Base-by-base conservation (phyloP, 352 stramenopile genomes). In the Phytophthora sp. region DNA sequence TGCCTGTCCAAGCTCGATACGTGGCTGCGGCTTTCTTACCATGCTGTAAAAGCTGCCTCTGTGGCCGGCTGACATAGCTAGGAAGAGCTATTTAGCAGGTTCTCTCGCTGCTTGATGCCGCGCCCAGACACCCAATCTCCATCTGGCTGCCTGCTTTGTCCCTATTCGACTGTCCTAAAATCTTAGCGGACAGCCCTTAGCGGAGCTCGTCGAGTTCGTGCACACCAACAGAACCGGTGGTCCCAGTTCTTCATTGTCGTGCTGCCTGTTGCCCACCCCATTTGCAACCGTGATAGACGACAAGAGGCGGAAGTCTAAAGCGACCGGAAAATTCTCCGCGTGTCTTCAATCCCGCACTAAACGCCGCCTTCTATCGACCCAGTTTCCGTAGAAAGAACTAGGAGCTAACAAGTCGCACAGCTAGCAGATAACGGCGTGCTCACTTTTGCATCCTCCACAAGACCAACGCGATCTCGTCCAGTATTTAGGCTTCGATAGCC, bases 131-230 rank as follows among this genome's bases (percentile, higher is more conserved):
- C 45, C 24, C n/a, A n/a, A 35, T 27, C 26, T 44, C 50, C 59
- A 68, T 56, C 50, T 62, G 58, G n/a, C 11, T n/a, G 49, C 21
- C n/a, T 21, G 15, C 12, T 9, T 7, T 29, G 21, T 20, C 57
- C n/a, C 47, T 55, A 49, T 55, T 56, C 51, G 59, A 52, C 18
- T 29, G 39, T 27, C 61, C 29, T 60, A 27, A 41, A 69, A 59
- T 63, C 52, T 69, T 69, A 69, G 42, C 27, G 36, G 33, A 26
- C 23, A 38, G 45, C 18, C 52, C 26, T 35, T 20, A n/a, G n/a
- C n/a, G n/a, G n/a, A n/a, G 20, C 26, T n/a, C 31, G 20, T 30
- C 6, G 8, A 23, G 15, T 45, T 18, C 23, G 23, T 45, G n/a
- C 24, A 53, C 16, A 36, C 11, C 24, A 42, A n/a, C 15, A 44